Percentiles rank a stretch among this genome's conserved stretches.
Conservation (phyloP, 257 asterid species). For the Nicotiana tomentosiformis region DNA sequence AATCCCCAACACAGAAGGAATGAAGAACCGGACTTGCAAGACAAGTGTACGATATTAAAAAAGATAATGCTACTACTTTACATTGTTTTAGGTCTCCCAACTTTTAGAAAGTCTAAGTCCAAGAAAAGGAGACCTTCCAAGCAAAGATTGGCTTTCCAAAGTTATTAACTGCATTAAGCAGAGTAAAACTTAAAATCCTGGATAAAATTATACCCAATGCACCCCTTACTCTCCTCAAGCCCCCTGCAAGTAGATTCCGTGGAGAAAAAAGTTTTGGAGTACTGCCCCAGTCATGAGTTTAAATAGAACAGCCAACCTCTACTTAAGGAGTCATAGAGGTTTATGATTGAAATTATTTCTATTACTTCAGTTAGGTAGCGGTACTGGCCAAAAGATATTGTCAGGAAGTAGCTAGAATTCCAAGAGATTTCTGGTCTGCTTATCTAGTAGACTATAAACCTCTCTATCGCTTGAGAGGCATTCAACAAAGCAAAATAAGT, state of each 20-base stretch:
- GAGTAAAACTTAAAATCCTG: not conserved
- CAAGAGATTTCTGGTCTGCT: not conserved
- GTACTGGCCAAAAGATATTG: not conserved
- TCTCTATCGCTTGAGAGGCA: not conserved
- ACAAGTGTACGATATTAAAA: not conserved
- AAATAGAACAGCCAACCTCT: not conserved
- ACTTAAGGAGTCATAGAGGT: not conserved
- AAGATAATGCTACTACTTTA: not conserved
- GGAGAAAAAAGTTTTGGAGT: not conserved
- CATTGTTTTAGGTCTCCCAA: not conserved
- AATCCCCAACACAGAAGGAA: not conserved
- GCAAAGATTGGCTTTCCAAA: not conserved
- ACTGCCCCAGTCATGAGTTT: not conserved
- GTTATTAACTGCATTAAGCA: not conserved
- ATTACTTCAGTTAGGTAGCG: not conserved
- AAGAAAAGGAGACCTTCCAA: not conserved
- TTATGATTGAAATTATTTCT: not conserved
- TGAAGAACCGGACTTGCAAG: not conserved
- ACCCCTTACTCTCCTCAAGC: not conserved
- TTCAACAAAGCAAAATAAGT: not conserved
- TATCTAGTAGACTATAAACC: not conserved
- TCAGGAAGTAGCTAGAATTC: not conserved
- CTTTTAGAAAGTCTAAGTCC: not conserved
- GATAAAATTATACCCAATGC: not conserved
- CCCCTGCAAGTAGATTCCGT: not conserved